Conservation (phyloP, 169 alveolate genomes). For the Prorocentrum cordatum region DNA sequence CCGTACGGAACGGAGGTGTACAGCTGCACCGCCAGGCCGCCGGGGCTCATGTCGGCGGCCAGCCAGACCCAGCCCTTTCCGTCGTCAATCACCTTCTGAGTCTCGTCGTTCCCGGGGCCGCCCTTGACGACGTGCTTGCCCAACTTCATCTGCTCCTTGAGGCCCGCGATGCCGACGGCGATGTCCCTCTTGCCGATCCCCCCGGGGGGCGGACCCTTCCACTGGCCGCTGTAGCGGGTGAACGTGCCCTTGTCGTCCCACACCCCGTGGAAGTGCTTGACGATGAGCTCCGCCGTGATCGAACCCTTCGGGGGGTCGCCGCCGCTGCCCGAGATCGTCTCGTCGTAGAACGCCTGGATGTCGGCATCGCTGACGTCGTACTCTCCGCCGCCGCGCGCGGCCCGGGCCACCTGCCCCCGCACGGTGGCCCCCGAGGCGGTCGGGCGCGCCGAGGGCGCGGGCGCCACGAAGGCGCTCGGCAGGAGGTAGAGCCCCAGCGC, state of each 20-base stretch:
- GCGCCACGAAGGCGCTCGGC: too few species aligned
- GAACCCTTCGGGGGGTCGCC: slow-evolving; percentile 65
- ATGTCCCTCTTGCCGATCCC: slow-evolving; percentile 63
- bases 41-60: slow-evolving; percentile 65
- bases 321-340: slow-evolving; percentile 3
- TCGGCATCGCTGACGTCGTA: slow-evolving; percentile 47
- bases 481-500: too few species aligned
- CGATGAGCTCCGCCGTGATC: slow-evolving; percentile 11
- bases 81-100: slow-evolving; percentile 53
- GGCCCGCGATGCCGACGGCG: slow-evolving; percentile 18
- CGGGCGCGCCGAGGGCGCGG: too few species aligned
- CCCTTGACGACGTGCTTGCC: slow-evolving; percentile 31
- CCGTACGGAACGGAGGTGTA: slow-evolving; percentile 61
- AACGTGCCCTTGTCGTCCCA: slow-evolving; percentile 45
- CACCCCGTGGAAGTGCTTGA: slow-evolving; percentile 51
- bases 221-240: slow-evolving; percentile 48
- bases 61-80: slow-evolving; percentile 66
- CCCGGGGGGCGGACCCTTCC: slow-evolving; percentile 66
- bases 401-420: slow-evolving; percentile 11
- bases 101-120: slow-evolving; percentile 61
- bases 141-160: slow-evolving; percentile 34
- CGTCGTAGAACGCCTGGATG: slow-evolving; percentile 35
- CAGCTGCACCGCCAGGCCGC: slow-evolving; percentile 47
- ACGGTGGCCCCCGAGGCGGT: too few species aligned
- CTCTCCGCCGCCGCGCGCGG: slow-evolving; percentile 53